These are phyloP conservation scores for Sarocladium kiliense DNA, from an alignment of 2,329 filamentous ascomycete species.

Conservation along the genomic window DNA sequence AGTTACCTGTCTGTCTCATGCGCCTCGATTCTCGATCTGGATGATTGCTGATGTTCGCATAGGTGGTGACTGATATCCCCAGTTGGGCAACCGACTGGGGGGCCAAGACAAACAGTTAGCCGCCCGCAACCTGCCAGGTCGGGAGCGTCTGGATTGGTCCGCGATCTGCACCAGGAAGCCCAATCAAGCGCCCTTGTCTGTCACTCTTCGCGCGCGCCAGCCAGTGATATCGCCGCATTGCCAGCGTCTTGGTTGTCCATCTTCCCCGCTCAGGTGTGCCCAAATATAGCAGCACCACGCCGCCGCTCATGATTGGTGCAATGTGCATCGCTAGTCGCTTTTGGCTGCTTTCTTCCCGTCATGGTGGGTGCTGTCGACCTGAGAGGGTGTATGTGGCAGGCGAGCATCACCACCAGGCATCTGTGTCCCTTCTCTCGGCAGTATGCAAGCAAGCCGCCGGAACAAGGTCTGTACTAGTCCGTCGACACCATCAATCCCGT, in stretches of 20 bases:
- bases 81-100: background rate
- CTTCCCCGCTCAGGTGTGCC: constrained; percentile 18
- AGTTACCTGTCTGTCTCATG: background rate
- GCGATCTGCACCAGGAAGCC: constrained; percentile 12
- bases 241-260: constrained; percentile 9
- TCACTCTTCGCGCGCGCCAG: constrained; percentile 34
- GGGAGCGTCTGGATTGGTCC: constrained; percentile 16
- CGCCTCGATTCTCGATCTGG: background rate
- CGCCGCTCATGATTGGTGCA: constrained; percentile 26
- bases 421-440: background rate
- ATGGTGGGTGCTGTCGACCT: background rate
- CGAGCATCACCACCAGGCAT: background rate
- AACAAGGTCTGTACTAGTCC: background rate
- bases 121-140: constrained; percentile 8
- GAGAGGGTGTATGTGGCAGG: background rate
- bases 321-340: constrained; percentile 2
- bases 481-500: background rate
- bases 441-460: background rate
- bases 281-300: constrained; percentile 29
- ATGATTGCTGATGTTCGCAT: background rate
- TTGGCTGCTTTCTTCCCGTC: background rate
- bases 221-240: constrained; percentile 20
- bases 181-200: constrained; percentile 19
- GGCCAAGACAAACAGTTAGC: constrained; percentile 6
- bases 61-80: background rate